phyloP scores from a whole-genome alignment of 2,329 filamentous ascomycete species.

The Ophiosphaerella narmari region DNA sequence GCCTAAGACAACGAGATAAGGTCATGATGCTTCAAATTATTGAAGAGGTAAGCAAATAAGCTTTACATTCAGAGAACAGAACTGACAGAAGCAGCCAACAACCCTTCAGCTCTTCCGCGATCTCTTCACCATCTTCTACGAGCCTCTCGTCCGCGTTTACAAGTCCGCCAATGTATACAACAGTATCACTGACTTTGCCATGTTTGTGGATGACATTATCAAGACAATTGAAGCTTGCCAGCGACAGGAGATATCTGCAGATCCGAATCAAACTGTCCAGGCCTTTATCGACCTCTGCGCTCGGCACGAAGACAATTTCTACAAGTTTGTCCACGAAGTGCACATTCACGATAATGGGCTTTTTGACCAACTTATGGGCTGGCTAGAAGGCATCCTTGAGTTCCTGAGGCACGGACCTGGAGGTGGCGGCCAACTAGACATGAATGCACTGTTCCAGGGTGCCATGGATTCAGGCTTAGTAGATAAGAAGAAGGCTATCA shows the following conservation, averaged over 20 bases:
- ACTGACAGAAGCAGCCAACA: constrained; percentile 63
- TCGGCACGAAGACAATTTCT: constrained; percentile 94
- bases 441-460: constrained; percentile 90
- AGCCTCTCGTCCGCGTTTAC: constrained; percentile 94
- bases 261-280: constrained; percentile 97
- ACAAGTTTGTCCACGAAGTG: constrained; percentile 98
- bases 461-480: constrained; percentile 70
- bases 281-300: constrained; percentile 96
- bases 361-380: constrained; percentile 94
- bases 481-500: constrained; percentile 72
- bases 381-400: constrained; percentile 93
- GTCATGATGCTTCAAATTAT: constrained; percentile 95
- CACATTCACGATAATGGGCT: constrained; percentile 96
- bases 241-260: constrained; percentile 81
- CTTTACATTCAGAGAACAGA: neutral
- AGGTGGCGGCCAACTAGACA: constrained; percentile 82
- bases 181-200: constrained; percentile 93
- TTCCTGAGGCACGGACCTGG: constrained; percentile 84
- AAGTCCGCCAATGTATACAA: constrained; percentile 98
- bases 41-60: constrained; percentile 65
- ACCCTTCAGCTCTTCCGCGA: constrained; percentile 95
- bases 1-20: constrained; percentile 91
- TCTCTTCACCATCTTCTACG: constrained; percentile 98
- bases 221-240: constrained; percentile 72
- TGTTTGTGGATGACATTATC: constrained; percentile 92